Evolutionary conservation across 768 basidiomycete genomes (phyloP), one percentile per base, ranked within the genome.

Genomic region (Trametes punicea): DNA sequence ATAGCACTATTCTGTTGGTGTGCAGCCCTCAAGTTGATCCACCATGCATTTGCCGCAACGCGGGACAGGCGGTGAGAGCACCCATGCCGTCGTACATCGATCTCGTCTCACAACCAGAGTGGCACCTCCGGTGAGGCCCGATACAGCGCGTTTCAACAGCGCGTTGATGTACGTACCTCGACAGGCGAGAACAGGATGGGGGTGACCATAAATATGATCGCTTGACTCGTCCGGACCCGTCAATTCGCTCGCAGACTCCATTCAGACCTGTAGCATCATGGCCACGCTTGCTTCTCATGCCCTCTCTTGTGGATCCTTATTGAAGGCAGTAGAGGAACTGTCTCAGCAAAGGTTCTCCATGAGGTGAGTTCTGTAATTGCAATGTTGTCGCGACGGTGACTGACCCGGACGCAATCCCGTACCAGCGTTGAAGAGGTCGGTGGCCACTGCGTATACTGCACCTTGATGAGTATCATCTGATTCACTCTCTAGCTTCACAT

Each of bases 351-450:
- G 46, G 13, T 46, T 38, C 26, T 40, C 30, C 6, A 46, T 57
- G 38, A 57, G 56, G 56, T 57, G 36, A 30, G 56, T 42, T 9
- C 18, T 2, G 3, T 8, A n/a, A 1, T 39, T 6, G 31, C 18
- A 26, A 5, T 26, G 16, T 13, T 16, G n/a, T 18, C 3, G 18
- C 33, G 25, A 9, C n/a, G 9, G 21, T 21, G 26, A 36, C 11
- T 50, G 39, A 20, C 15, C 16, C n/a, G 11, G 29, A 13, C 18
- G 42, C 15, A 9, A 11, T 29, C 25, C 18, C 25, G 4, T n/a
- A 16, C 20, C 36, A 57, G 56, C 36, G 25, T 51, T 6, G 56
- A 57, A 18, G 38, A 31, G 45, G 56, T 57, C 15, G 21, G 46
- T 47, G 16, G 9, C 1, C n/a, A n/a, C n/a, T n/a, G 10, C 5